Conservation (phyloP, 805 yeast genomes). For the Saccharomycopsis babjevae region DNA sequence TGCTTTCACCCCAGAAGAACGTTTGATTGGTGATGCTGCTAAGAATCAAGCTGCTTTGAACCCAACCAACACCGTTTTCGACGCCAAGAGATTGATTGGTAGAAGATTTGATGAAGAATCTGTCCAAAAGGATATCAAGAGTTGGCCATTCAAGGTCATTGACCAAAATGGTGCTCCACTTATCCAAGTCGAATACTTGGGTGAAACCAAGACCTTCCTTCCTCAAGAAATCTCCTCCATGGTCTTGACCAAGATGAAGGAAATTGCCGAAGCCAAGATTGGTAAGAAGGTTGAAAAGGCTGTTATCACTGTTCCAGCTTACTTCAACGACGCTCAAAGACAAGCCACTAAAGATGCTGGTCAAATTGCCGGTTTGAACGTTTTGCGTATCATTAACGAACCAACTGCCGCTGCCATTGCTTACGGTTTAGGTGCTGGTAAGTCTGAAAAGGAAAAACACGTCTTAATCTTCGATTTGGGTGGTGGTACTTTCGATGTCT, state of each 20-base stretch:
- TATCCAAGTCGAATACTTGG: conserved; percentile 60
- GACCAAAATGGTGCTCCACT: conserved; percentile 58
- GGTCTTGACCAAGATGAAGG: conserved; percentile 77
- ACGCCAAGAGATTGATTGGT: conserved; percentile 77
- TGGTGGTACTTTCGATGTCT: conserved; percentile 99
- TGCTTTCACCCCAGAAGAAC: conserved; percentile 68
- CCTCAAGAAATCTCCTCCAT: conserved; percentile 70
- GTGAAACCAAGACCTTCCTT: conserved; percentile 57
- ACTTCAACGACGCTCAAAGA: conserved; percentile 72
- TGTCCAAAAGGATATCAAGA: conserved; percentile 84
- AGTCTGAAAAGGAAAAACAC: conserved; percentile 70
- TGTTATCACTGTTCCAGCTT: conserved; percentile 72
- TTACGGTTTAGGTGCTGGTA: conserved; percentile 93
- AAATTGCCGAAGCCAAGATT: conserved; percentile 67
- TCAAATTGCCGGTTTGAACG: conserved; percentile 71
- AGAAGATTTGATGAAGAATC: conserved; percentile 65
- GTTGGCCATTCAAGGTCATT: conserved; percentile 74
- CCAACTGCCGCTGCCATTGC: conserved; percentile 98
- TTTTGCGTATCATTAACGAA: conserved; percentile 67
- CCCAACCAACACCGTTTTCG: conserved; percentile 70
- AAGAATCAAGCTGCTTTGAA: conserved; percentile 76
- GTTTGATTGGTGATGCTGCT: conserved; percentile 77
- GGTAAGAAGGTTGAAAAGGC: conserved; percentile 66
- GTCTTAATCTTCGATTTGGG: conserved; percentile 92
- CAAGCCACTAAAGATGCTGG: conserved; percentile 80